phyloP scores from a whole-genome alignment of 441 rosid species.

The Croton laevigatus region DNA sequence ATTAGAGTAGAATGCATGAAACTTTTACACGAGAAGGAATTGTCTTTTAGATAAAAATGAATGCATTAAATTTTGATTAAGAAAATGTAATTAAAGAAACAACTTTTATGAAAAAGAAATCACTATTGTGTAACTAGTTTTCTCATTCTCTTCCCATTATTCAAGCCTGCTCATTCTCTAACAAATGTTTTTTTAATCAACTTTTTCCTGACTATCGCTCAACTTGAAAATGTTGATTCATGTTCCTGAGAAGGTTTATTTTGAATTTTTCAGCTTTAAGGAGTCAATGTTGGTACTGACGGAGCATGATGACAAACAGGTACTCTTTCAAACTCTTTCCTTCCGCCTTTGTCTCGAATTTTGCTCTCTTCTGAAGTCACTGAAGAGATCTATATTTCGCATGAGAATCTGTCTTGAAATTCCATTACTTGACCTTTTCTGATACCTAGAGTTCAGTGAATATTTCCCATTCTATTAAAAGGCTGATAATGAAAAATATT shows the following conservation, averaged over 20 bases:
- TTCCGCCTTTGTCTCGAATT: not conserved
- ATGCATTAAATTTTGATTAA: not conserved
- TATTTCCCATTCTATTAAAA: no score
- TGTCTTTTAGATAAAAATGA: not conserved
- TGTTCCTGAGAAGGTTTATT: slow-evolving; percentile 24
- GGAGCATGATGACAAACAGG: slow-evolving; percentile 93
- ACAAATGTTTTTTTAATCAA: not conserved
- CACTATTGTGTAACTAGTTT: no score
- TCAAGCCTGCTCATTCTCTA: not conserved
- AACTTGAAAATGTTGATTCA: not conserved
- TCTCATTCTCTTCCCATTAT: not conserved
- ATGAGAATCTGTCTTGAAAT: no score
- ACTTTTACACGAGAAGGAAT: not conserved
- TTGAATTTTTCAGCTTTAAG: slow-evolving; percentile 65
- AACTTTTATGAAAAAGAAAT: not conserved
- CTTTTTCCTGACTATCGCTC: no score
- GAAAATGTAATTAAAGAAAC: not conserved
- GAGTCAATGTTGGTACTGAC: slow-evolving; percentile 88
- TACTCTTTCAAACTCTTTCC: slow-evolving; percentile 23
- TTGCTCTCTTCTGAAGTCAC: no score
- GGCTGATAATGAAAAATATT: no score
- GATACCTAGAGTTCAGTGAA: no score
- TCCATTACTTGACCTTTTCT: no score
- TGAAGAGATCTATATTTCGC: no score
- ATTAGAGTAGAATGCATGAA: not conserved